Evolutionary conservation across 495 filamentous ascomycete species (phyloP).

Genomic region (Saxophila tyrrhenica): DNA sequence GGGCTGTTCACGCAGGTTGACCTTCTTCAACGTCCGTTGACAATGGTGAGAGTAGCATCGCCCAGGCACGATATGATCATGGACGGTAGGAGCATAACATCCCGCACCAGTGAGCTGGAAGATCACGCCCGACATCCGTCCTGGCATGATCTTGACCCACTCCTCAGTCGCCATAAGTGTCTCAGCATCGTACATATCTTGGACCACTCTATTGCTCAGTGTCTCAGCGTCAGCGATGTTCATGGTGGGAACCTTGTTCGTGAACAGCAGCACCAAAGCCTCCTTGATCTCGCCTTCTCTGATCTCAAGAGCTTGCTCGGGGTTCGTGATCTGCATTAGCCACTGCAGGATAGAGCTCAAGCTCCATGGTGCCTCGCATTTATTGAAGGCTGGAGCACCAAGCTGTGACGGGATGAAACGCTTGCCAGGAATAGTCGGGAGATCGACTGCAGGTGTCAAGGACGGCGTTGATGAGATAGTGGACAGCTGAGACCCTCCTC

Average conservation of each 20-base stretch:
- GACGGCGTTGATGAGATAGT: constrained; percentile 34
- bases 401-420: constrained; percentile 78
- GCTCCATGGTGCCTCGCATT: constrained; percentile 85
- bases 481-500: constrained; percentile 36
- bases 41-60: constrained; percentile 94
- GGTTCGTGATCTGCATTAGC: constrained; percentile 67
- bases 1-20: constrained; percentile 64
- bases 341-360: constrained; percentile 77
- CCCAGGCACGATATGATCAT: constrained; percentile 59
- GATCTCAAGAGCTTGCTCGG: constrained; percentile 69
- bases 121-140: constrained; percentile 70
- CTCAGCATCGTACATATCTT: constrained; percentile 67
- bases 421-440: constrained; percentile 34
- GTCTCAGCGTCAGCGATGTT: constrained; percentile 94
- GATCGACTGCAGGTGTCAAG: constrained; percentile 31
- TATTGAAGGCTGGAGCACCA: constrained; percentile 69
- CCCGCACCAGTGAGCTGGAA: constrained; percentile 89
- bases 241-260: constrained; percentile 95
- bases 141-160: constrained; percentile 85
- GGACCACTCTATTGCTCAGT: constrained; percentile 65
- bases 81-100: constrained; percentile 77
- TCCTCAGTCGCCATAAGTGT: constrained; percentile 84
- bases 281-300: constrained; percentile 72
- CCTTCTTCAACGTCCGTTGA: constrained; percentile 85
- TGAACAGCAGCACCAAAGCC: constrained; percentile 81